A percentile compares a stretch with the other conserved stretches of the same genome.
Evolutionary conservation across 2,329 filamentous ascomycete genomes (phyloP).

Genomic region (Chalara sp.): DNA sequence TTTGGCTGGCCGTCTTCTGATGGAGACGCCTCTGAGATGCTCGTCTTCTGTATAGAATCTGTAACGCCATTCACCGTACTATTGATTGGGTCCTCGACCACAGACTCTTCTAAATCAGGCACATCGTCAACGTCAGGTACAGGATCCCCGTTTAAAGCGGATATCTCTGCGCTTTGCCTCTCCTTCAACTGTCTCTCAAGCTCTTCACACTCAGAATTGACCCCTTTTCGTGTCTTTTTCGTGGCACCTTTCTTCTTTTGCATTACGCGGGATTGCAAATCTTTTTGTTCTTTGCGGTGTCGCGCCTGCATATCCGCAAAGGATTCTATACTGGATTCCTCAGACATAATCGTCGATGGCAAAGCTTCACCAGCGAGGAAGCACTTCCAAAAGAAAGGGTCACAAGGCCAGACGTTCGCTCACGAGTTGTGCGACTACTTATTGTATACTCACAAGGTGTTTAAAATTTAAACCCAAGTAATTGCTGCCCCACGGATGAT

Average conservation of each 20-base stretch:
- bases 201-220: slow-evolving; percentile 69
- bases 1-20: slow-evolving; percentile 28
- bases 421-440: too few relatives aligned
- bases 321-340: slow-evolving; percentile 33
- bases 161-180: slow-evolving; percentile 56
- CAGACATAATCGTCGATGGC: too few relatives aligned
- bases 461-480: too few relatives aligned
- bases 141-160: slow-evolving; percentile 30
- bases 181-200: slow-evolving; percentile 62
- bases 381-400: too few relatives aligned
- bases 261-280: slow-evolving; percentile 78
- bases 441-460: too few relatives aligned
- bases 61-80: slow-evolving; percentile 8
- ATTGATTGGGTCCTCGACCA: slow-evolving; percentile 3
- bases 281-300: slow-evolving; percentile 83
- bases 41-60: slow-evolving; percentile 14
- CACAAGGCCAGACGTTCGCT: too few relatives aligned
- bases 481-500: too few relatives aligned
- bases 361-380: too few relatives aligned
- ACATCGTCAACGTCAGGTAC: slow-evolving; percentile 11
- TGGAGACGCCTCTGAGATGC: slow-evolving; percentile 14
- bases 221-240: slow-evolving; percentile 73
- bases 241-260: slow-evolving; percentile 96
- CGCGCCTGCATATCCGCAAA: slow-evolving; percentile 73
- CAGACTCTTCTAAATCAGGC: slow-evolving; percentile 12